Base-by-base conservation (phyloP, 805 yeast species). In the Candida mattraensis region DNA sequence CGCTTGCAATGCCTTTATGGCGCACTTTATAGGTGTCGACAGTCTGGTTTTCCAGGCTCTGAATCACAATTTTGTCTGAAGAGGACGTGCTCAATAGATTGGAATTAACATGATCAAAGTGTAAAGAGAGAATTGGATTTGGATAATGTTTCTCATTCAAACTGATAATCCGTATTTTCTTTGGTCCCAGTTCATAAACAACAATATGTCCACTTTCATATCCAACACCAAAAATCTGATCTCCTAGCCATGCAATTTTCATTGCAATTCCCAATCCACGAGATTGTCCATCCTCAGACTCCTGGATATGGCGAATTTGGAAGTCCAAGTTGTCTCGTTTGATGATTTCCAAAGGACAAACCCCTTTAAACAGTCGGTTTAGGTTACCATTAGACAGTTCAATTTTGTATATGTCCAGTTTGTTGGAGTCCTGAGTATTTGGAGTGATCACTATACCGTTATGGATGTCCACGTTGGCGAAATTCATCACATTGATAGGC, bases 401-500 rank as follows among this genome's bases (percentile, higher is more conserved):
- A 15, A 79, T 47, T 22, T 54, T 51, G 53, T 83, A 83, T 1
- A 86, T 53, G 50, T 85, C 95, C 43, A 83, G 70, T 21, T 69
- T 67, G 25, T 80, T 76, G 0, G 93, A 78, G 48, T 76, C 75
- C 7, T 67, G 56, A 0, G 87, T 76, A 12, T 81, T 78, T 0
- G 95, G 87, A 1, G 85, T 74, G 5, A 80, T 52, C 17, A 76
- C 38, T 9, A 42, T 18, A 4, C 42, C 45, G 2, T 31, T 28
- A 6, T 31, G 36, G 12, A 71, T 56, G 5, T 70, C 79, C n/a
- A 80, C 77, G 36, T 79, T 77, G 47, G 87, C 74, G 56, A 81
- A 87, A 48, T 84, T 86, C 44, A 87, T 61, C 4, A 86, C 67
- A 55, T 87, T 87, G 27, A 83, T 83, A 5, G 88, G 88, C 45